phyloP scores from a whole-genome alignment of 805 yeast species.

The Lachancea quebecensis region DNA sequence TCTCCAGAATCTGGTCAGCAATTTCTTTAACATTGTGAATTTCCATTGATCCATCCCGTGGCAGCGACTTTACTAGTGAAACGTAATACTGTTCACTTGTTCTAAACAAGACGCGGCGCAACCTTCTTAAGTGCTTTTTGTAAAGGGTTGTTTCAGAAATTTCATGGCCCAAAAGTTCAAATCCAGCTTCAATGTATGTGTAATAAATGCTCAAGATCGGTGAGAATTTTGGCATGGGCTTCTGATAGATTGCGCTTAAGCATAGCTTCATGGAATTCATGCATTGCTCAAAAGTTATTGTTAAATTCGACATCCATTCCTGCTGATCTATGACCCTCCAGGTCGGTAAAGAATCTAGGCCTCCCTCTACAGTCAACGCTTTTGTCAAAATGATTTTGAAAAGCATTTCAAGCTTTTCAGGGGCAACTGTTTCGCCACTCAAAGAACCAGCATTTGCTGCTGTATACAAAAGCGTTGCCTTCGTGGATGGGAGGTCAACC shows the following conservation, averaged over 20 bases:
- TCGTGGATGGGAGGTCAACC: constrained; percentile 40
- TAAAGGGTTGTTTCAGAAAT: constrained; percentile 31
- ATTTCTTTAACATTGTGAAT: constrained; percentile 50
- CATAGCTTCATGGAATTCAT: constrained; percentile 40
- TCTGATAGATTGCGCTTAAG: constrained; percentile 37
- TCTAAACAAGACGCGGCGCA: constrained; percentile 33
- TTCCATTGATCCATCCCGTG: constrained; percentile 49
- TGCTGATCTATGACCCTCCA: constrained; percentile 45
- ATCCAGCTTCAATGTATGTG: constrained; percentile 43
- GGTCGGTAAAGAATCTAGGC: constrained; percentile 17
- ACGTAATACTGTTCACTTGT: constrained; percentile 42
- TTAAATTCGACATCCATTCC: constrained; percentile 43
- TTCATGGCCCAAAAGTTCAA: constrained; percentile 33
- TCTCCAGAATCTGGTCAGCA: constrained; percentile 45
- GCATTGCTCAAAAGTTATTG: constrained; percentile 39
- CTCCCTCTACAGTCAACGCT: constrained; percentile 17
- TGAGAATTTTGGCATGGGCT: constrained; percentile 51
- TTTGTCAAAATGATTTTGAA: constrained; percentile 28
- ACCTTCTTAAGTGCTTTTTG: constrained; percentile 38
- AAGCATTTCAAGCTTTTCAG: constrained; percentile 17
- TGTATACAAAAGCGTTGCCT: constrained; percentile 43
- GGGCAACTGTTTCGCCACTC: constrained; percentile 27
- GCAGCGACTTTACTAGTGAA: constrained; percentile 42
- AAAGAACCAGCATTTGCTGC: constrained; percentile 39
- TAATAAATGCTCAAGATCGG: constrained; percentile 45